phyloP scores from a whole-genome alignment of 176 grass and related monocot species.

The Bromus sterilis region DNA sequence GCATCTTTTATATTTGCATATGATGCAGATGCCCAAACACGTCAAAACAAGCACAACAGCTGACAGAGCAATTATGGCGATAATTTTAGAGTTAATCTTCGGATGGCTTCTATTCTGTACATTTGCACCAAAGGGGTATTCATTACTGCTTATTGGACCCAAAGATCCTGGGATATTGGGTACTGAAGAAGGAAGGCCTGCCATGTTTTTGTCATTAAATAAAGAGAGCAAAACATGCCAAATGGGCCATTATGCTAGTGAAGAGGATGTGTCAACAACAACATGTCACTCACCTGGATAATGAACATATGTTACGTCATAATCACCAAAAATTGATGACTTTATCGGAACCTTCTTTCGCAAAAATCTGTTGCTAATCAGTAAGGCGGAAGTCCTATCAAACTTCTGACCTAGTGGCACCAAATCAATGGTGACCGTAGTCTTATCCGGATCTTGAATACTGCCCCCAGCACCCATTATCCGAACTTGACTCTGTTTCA shows the following conservation, averaged over 20 bases:
- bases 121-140: conserved; percentile 56
- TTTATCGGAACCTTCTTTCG: conserved; percentile 66
- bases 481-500: conserved; percentile 75
- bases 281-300: conserved; percentile 55
- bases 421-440: conserved; percentile 62
- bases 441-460: conserved; percentile 56
- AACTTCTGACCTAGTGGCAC: conserved; percentile 77
- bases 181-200: conserved; percentile 61
- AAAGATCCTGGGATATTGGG: conserved; percentile 31
- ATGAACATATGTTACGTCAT: conserved; percentile 53
- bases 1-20: conserved; percentile 47
- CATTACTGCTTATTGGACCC: conserved; percentile 37
- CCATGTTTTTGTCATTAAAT: conserved; percentile 23
- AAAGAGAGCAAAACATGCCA: neutral
- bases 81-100: conserved; percentile 50
- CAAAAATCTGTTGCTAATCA: conserved; percentile 73
- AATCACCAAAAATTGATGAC: conserved; percentile 57
- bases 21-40: conserved; percentile 44
- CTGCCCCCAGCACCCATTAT: conserved; percentile 74
- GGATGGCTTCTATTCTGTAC: conserved; percentile 32
- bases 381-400: conserved; percentile 62
- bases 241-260: neutral
- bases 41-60: conserved; percentile 48
- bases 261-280: neutral
- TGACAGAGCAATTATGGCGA: conserved; percentile 63